Base-by-base conservation (phyloP, 768 basidiomycete genomes). In the Stropharia rugosoannulata region DNA sequence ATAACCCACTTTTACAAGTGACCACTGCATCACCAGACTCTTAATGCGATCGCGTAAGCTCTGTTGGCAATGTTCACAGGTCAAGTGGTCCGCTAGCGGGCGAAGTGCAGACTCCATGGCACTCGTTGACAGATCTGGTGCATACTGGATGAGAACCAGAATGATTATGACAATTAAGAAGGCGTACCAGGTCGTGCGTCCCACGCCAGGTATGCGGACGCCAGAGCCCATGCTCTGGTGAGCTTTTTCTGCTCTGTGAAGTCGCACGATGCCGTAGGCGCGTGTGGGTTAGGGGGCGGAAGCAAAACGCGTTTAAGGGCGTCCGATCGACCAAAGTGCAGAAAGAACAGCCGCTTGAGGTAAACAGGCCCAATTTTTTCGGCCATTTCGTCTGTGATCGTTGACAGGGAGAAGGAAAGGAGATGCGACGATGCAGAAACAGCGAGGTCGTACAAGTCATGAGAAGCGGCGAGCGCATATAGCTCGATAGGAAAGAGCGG, bases 141-240 rank as follows among this genome's bases (percentile, higher is more conserved):
- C 15, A 51, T 49, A n/a, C 16, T 51, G 48, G 52, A 57, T 65
- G 35, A 65, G 63, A 18, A 47, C 35, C 10, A 55, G 36, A 54
- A n/a, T 43, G 38, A 8, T 38, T 15, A 45, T 46, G 10, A 16
- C 41, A 3, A 50, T 37, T 22, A 15, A 25, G 3, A 46, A 16
- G 15, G 68, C 79, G 56, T 64, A 90, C 89, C 90, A 61, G 89
- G 87, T 54, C 88, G 76, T 36, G 87, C 87, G 69, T 91, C 90
- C 90, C 90, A 92, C 9, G 87, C 87, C 6, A 93, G 80, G 70
- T 91, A 91, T 10, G 90, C 90, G 1, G 86, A 83, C 19, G 90
- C 90, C 32, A 93, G 71, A 12, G 90, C 88, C 90, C 90, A 93
- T 5, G 90, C 90, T 43, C 90, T 73, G 10, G 87, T 87, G 37